These are phyloP conservation scores for Mimosa pudica DNA, from an alignment of 306 rosid species.

Conservation along the genomic window DNA sequence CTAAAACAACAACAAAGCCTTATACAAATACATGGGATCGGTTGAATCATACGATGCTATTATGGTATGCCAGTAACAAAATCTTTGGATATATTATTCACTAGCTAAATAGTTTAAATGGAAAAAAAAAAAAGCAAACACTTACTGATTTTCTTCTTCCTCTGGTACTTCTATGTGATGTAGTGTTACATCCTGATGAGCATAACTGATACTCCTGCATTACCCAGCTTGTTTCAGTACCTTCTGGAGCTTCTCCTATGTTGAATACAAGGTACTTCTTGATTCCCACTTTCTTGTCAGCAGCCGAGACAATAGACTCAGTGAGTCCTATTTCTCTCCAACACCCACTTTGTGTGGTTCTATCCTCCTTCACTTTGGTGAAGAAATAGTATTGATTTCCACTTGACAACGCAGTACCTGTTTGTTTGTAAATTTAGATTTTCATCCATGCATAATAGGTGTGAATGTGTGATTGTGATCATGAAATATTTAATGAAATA, in stretches of 20 bases:
- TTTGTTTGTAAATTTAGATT: background rate
- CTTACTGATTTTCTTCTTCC: constrained; percentile 37
- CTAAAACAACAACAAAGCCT: too few species aligned
- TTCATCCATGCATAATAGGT: constrained; percentile 34
- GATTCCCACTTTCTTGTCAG: constrained; percentile 45
- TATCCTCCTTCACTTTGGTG: constrained; percentile 41
- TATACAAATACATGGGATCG: too few species aligned
- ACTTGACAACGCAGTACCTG: constrained; percentile 53
- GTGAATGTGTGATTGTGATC: background rate
- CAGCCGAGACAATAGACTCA: constrained; percentile 36
- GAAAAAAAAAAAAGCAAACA: background rate
- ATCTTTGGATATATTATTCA: too few species aligned
- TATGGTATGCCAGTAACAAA: too few species aligned
- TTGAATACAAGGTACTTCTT: constrained; percentile 52
- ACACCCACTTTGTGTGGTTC: constrained; percentile 47
- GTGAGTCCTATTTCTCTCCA: constrained; percentile 51
- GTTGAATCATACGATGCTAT: too few species aligned
- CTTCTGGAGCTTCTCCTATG: constrained; percentile 41
- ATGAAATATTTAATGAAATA: constrained; percentile 23
- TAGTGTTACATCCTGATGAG: constrained; percentile 27
- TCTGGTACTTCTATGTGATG: constrained; percentile 18
- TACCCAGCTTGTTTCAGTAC: constrained; percentile 48
- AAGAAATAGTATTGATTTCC: constrained; percentile 51
- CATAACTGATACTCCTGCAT: constrained; percentile 57
- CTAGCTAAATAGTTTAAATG: background rate